Conservation (phyloP, 805 yeast species). For the Candida parachauliodes region DNA sequence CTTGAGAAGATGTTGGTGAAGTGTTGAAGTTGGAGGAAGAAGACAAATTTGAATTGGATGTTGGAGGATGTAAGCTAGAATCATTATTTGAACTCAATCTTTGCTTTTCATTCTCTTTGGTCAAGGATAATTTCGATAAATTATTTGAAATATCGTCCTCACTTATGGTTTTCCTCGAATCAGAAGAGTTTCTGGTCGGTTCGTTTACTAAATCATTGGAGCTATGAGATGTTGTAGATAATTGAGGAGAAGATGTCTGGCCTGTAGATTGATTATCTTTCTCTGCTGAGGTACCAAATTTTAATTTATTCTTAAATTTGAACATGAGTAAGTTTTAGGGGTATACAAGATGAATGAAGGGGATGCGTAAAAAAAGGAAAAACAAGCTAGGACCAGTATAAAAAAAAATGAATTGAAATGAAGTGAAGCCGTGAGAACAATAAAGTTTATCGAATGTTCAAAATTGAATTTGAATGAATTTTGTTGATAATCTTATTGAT, state of each 20-base stretch:
- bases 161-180: slow-evolving; percentile 23
- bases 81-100: not conserved
- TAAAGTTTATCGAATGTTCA: too few relatives aligned
- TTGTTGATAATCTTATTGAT: too few relatives aligned
- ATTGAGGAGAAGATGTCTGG: not conserved
- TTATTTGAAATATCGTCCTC: slow-evolving; percentile 20
- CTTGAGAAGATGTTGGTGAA: slow-evolving; percentile 5
- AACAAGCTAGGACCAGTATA: too few relatives aligned
- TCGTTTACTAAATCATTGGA: not conserved
- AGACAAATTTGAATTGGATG: not conserved
- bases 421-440: too few relatives aligned
- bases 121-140: slow-evolving; percentile 17
- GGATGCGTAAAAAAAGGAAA: too few relatives aligned
- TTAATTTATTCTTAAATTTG: slow-evolving; percentile 31
- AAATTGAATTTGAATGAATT: too few relatives aligned
- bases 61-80: slow-evolving; percentile 4
- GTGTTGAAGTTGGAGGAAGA: not conserved
- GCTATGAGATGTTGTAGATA: slow-evolving; percentile 3
- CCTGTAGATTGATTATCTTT: slow-evolving; percentile 1
- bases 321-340: too few relatives aligned
- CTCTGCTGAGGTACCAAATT: slow-evolving; percentile 22
- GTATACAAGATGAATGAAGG: too few relatives aligned
- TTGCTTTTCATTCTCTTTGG: slow-evolving; percentile 1
- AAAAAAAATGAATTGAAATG: too few relatives aligned
- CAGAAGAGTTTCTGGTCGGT: slow-evolving; percentile 9